Base-by-base conservation (phyloP, 2,329 filamentous ascomycete species). In the Ophiocordyceps camponoti-rufipedis region DNA sequence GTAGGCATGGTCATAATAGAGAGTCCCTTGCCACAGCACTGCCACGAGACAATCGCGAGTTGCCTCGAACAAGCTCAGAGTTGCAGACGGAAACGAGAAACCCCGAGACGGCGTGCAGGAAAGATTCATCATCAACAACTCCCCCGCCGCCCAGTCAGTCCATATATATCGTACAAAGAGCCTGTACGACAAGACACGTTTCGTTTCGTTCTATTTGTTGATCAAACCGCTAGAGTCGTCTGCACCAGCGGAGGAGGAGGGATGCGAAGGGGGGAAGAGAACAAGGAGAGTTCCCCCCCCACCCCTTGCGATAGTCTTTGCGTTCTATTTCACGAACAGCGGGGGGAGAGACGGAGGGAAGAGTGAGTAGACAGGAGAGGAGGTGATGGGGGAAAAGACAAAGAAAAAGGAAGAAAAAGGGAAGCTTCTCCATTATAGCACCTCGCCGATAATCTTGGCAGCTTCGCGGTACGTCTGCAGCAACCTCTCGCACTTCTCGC, bases 401-500 rank as follows among this genome's bases (percentile, higher is more conserved):
- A 16, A 14, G 14, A 5, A 5, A 5, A 38, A 5, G 35, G 14
- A 8, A 5, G 9, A 3, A 38, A 8, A 16, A 8, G 14, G 32
- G 13, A n/a, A n/a, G 14, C 14, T 35, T 11, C 11, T 14, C 11
- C 33, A 7, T 63, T 81, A 88, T 67, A 94, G 68, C 48, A 98
- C 91, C 66, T 98, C 91, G 49, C 91, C 87, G 51, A 98, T 89
- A 61, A 98, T 98, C 73, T 93, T 95, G 50, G 89, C 87, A 18
- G 91, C 91, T 68, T 98, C 91, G 58, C 87, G 87, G 68, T 98
- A 98, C 18, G 91, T 98, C 60, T 83, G 80, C 50, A 96, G 75
- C 52, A 98, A 71, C 62, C 87, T 91, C 71, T 98, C 91, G 66
- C 91, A 98, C 74, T 98, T 98, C 69, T 96, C 89, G 50, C 89